Evolutionary conservation across 2,329 filamentous ascomycete genomes (phyloP).

Genomic region (Phialophora macrospora): DNA sequence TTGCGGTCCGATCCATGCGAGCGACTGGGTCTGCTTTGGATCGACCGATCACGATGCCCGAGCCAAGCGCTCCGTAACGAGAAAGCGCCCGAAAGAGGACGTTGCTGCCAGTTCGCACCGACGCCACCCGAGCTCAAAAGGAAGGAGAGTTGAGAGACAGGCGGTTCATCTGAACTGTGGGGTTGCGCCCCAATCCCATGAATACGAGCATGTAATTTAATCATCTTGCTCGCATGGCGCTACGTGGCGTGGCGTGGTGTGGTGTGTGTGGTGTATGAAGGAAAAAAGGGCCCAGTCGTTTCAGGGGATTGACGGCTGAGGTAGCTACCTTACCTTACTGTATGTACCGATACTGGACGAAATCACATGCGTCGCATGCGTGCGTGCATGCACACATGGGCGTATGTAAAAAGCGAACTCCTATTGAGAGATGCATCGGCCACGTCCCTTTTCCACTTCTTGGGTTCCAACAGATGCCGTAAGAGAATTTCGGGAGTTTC

Average conservation of each 20-base stretch:
- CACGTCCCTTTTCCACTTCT: not conserved
- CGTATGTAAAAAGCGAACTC: not conserved
- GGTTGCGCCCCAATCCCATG: not conserved
- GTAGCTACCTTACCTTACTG: too few species aligned
- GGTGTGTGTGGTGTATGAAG: not conserved
- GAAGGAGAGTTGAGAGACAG: conserved; percentile 1
- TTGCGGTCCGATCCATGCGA: conserved; percentile 1
- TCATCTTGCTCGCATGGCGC: not conserved
- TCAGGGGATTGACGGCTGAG: not conserved
- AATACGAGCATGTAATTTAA: not conserved
- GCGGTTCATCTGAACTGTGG: not conserved
- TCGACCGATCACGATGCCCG: conserved; percentile 3
- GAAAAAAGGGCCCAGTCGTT: not conserved
- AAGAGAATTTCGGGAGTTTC: not conserved
- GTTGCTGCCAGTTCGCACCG: conserved; percentile 8
- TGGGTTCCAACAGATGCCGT: not conserved
- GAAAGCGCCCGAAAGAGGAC: conserved; percentile 10
- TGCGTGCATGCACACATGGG: not conserved
- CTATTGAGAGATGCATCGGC: not conserved
- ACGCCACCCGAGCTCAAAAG: conserved; percentile 6
- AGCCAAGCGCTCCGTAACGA: conserved; percentile 1
- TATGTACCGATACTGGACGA: not conserved
- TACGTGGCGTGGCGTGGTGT: too few species aligned
- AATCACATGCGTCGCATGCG: not conserved
- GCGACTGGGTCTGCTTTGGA: not conserved